phyloP scores from a whole-genome alignment of 306 rosid species.

The Sphenostylis stenocarpa region DNA sequence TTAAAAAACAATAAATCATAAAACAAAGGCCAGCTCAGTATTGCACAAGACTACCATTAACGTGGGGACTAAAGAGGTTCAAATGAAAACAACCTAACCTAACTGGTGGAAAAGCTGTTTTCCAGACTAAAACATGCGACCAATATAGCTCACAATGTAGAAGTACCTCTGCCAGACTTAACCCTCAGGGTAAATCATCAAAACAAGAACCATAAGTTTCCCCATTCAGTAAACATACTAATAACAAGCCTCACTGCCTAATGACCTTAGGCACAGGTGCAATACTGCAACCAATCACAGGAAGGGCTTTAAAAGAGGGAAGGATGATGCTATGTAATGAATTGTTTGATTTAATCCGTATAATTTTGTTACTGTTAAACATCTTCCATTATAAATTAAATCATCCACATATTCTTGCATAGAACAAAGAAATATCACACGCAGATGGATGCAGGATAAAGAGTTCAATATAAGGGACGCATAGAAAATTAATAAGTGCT shows the following conservation, averaged over 20 bases:
- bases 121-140: conserved; percentile 16
- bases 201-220: conserved; percentile 1
- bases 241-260: neutral
- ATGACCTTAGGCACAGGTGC: conserved; percentile 2
- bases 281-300: neutral
- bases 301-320: conserved; percentile 14
- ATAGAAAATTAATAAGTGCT: conserved; percentile 21
- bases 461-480: conserved; percentile 2
- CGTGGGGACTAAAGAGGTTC: conserved; percentile 12
- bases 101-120: neutral
- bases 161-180: neutral
- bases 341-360: neutral
- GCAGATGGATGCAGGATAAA: neutral
- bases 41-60: conserved; percentile 2
- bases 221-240: neutral
- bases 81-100: neutral
- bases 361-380: neutral
- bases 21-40: neutral
- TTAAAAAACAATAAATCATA: neutral
- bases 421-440: conserved; percentile 8
- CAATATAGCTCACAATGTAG: neutral
- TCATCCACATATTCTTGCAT: neutral
- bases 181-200: neutral
- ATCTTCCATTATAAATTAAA: neutral
- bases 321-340: neutral